Evolutionary conservation across 164 flowering plant species (phyloP), one percentile per base, ranked within the genome.

Genomic region (Paratinospora sagittata): DNA sequence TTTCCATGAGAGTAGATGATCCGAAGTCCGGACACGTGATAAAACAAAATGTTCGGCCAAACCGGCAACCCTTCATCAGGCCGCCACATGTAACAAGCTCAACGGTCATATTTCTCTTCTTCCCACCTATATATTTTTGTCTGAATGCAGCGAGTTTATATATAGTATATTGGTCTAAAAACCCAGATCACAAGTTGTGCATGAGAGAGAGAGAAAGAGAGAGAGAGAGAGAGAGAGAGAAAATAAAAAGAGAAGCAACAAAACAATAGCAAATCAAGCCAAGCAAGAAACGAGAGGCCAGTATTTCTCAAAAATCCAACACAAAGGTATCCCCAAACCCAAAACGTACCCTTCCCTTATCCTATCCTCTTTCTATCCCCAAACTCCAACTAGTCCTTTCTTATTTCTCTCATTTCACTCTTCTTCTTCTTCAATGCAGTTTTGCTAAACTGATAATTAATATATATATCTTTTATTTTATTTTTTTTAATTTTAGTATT

Each of bases 231-330:
- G 71, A 37, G 41, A 12, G n/a, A n/a, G n/a, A n/a, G n/a, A n/a
- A n/a, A n/a, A n/a, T n/a, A 65, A 72, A 77, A n/a, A 52, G 37
- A 12, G 37, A 27, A 63, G 45, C 67, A 80, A 70, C n/a, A 76
- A 76, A 78, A 57, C 27, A 30, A 30, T 30, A 58, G 23, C 27
- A 30, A 68, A 57, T 41, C 60, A 13, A 70, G 72, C 65, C 0
- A 70, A 65, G 34, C 34, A 30, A 4, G 34, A 30, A 85, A 87
- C 82, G 87, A 84, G 88, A 85, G 93, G 93, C 75, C 82, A 86
- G 80, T 73, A 85, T 82, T 85, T 73, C 70, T 75, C 69, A 37
- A 72, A 73, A 84, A 86, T 81, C 87, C 80, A 37, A 52, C 12
- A 49, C 33, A 71, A 65, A 70, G 62, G 61, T 47, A 47, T 71